phyloP scores from a whole-genome alignment of 331 rosid genomes.

The Cucumis variabilis region DNA sequence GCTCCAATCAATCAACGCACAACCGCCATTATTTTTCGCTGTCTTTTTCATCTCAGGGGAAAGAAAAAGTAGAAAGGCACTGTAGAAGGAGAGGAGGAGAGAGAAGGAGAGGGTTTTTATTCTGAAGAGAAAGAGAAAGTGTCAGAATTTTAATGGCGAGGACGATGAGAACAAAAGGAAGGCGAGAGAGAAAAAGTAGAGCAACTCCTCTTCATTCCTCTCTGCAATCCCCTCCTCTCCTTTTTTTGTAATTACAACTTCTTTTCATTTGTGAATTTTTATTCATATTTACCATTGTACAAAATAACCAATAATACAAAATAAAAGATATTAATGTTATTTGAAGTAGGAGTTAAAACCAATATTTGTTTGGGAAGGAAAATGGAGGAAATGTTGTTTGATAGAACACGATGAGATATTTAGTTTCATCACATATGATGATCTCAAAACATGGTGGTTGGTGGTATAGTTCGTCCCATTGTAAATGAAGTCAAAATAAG shows the following conservation, averaged over 20 bases:
- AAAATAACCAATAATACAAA: too few species aligned
- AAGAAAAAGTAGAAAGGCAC: constrained; percentile 39
- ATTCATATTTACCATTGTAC: too few species aligned
- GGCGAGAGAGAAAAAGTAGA: not conserved
- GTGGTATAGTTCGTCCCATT: too few species aligned
- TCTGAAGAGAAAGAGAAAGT: constrained; percentile 39
- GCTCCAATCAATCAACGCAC: constrained; percentile 56
- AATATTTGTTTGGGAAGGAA: too few species aligned
- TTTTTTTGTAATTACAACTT: not conserved
- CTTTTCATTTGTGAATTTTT: not conserved
- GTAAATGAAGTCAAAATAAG: too few species aligned
- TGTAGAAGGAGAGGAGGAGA: constrained; percentile 30
- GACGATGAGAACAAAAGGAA: constrained; percentile 27
- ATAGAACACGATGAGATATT: too few species aligned
- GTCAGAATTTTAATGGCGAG: constrained; percentile 41
- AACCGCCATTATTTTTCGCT: constrained; percentile 58
- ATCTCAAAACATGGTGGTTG: too few species aligned
- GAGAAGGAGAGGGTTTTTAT: constrained; percentile 12
- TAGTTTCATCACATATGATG: too few species aligned
- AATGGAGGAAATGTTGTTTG: too few species aligned
- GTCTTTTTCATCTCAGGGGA: constrained; percentile 45
- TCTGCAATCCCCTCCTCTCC: not conserved
- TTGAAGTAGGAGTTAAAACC: too few species aligned
- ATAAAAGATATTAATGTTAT: too few species aligned
- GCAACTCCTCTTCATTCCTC: not conserved